These are phyloP conservation scores for Suillus decipiens DNA, from an alignment of 768 basidiomycete species.

Conservation along the genomic window DNA sequence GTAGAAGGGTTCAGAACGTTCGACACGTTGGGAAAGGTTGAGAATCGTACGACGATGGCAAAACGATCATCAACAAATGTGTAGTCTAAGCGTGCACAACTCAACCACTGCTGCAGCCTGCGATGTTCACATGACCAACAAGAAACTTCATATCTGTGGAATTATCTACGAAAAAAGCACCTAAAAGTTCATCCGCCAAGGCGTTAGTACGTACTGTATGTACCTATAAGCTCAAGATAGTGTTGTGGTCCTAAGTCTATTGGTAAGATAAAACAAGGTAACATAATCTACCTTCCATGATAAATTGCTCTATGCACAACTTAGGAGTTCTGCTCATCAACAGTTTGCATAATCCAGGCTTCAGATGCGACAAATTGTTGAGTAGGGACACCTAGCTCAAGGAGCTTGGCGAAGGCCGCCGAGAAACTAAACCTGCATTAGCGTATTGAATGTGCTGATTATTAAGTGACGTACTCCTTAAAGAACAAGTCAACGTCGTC, in stretches of 20 bases:
- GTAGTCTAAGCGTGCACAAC: background rate
- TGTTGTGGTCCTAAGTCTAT: background rate
- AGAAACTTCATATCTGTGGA: background rate
- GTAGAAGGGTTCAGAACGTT: background rate
- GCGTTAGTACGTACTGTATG: background rate
- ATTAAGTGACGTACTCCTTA: conserved; percentile 71
- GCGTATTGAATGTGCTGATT: background rate
- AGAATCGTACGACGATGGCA: background rate
- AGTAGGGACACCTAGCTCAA: conserved; percentile 92
- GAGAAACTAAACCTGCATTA: conserved; percentile 68
- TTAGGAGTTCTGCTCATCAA: conserved; percentile 15
- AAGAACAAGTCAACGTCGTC: conserved; percentile 86
- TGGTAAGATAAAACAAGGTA: background rate
- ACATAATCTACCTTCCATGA: background rate
- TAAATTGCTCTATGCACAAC: background rate
- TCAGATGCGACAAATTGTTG: conserved; percentile 74
- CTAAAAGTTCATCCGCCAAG: background rate
- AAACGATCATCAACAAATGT: background rate
- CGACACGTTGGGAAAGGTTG: background rate
- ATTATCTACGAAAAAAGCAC: conserved; percentile 3
- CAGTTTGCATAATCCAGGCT: conserved; percentile 64
- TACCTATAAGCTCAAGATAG: background rate
- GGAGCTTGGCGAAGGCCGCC: conserved; percentile 69
- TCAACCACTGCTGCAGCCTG: background rate
- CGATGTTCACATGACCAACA: conserved; percentile 8